Base-by-base conservation (phyloP, 805 yeast genomes). In the Metschnikowia colocasiae region DNA sequence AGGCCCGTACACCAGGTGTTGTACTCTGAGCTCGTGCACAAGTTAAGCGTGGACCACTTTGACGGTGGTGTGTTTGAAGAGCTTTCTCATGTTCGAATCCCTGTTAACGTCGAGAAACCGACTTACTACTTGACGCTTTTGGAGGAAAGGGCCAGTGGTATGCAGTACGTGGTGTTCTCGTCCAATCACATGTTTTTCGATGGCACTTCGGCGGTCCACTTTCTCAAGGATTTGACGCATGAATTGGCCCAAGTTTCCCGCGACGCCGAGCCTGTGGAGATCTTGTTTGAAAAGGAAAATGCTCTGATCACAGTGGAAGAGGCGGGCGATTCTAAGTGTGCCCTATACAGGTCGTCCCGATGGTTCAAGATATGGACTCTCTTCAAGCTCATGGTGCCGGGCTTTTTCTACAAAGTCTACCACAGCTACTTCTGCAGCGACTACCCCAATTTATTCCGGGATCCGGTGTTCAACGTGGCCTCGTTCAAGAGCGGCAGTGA, bases 161-260 rank as follows among this genome's bases (percentile, higher is more conserved):
- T 26, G 6, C 47, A 50, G 27, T 47, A 47, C 38, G 19, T 55
- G 27, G 37, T 46, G 4, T 51, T 55, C 13, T 40, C 47, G 8
- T 46, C 43, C 42, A 53, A 53, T 27, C 58, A 55, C 25, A 32
- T 47, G 20, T 26, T 49, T 6, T 47, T 55, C 30, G 58, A 55
- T 31, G 58, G 58, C 12, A 40, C 40, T 2, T 45, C 55, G 12
- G 55, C 41, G 1, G 49, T 44, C 19, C 33, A 47, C 31, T 49
- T 53, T 22, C 27, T 49, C 22, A 45, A 39, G 18, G 58, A 55
- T 36, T 37, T 55, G 32, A 44, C 45, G 12, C 26, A 30, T 16
- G 45, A 30, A 3, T 4, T 40, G 7, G 46, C 43, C 1, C 40
- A 16, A 4, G 40, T 30, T 1, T n/a, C n/a, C 4, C 29, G 26